Percentiles rank a stretch among this genome's conserved stretches.
phyloP scores from a whole-genome alignment of 441 rosid species.

The Hypseocharis bilobata region DNA sequence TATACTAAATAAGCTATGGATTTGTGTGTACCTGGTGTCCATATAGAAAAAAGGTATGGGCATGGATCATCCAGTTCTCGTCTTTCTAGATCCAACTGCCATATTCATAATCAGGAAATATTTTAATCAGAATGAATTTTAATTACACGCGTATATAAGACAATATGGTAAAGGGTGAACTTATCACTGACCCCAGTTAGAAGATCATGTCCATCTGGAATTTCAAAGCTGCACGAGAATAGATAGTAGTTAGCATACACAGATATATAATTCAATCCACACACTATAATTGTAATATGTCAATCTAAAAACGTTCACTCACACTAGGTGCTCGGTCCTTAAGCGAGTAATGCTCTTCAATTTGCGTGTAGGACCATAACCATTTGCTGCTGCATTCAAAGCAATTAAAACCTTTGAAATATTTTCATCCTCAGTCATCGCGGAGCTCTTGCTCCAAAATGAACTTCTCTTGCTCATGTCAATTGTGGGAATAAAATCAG shows the following conservation, averaged over 20 bases:
- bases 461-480: slow-evolving; percentile 47
- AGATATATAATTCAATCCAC: too few species aligned
- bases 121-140: slow-evolving; percentile 10
- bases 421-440: slow-evolving; percentile 63
- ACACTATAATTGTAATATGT: slow-evolving; percentile 27
- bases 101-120: too few species aligned
- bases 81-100: slow-evolving; percentile 50
- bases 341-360: slow-evolving; percentile 63
- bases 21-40: slow-evolving; percentile 81
- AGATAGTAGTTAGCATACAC: not conserved
- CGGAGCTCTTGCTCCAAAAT: slow-evolving; percentile 52
- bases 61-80: slow-evolving; percentile 81
- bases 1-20: too few species aligned
- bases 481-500: slow-evolving; percentile 69
- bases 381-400: slow-evolving; percentile 51
- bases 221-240: slow-evolving; percentile 57
- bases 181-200: slow-evolving; percentile 51
- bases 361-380: slow-evolving; percentile 55
- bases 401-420: slow-evolving; percentile 81
- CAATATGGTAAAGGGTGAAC: slow-evolving; percentile 15
- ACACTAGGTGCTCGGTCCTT: slow-evolving; percentile 92
- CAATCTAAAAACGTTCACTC: slow-evolving; percentile 33
- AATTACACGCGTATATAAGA: too few species aligned
- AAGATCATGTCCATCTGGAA: slow-evolving; percentile 80
- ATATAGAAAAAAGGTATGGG: slow-evolving; percentile 85